phyloP scores from a whole-genome alignment of 345 rosid species.

The Eucalyptus cloeziana region DNA sequence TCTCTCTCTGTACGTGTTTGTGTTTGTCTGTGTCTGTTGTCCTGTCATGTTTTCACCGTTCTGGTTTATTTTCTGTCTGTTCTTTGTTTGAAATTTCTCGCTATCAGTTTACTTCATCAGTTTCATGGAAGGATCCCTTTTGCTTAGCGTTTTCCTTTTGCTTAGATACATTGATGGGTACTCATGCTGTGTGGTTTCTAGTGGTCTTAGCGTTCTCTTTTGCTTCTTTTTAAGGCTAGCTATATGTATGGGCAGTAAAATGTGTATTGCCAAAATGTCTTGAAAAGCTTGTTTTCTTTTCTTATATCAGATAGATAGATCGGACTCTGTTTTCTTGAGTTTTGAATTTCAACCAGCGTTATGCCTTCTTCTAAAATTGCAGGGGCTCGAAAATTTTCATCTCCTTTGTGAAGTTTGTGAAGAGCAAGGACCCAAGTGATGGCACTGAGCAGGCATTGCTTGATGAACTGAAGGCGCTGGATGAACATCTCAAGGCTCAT shows the following conservation, averaged over 20 bases:
- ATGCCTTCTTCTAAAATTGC: not conserved
- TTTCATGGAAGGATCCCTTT: not conserved
- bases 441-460: constrained; percentile 70
- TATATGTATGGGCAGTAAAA: not conserved
- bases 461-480: constrained; percentile 65
- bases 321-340: not conserved
- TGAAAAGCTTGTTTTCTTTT: not conserved
- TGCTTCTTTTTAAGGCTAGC: not conserved
- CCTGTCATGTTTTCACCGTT: not conserved
- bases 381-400: constrained; percentile 71
- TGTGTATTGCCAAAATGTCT: not conserved
- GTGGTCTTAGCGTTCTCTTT: not conserved
- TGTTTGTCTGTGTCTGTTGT: not conserved
- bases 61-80: not conserved
- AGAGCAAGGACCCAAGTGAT: constrained; percentile 81
- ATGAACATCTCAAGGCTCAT: constrained; percentile 65
- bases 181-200: not conserved
- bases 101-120: not conserved
- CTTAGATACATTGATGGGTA: not conserved
- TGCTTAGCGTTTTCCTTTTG: not conserved
- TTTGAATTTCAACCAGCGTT: not conserved
- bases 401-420: constrained; percentile 49
- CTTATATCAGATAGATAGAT: not conserved
- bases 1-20: not conserved
- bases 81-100: not conserved